These are phyloP conservation scores for Nemania sp. DNA, from an alignment of 2,329 filamentous ascomycete genomes.

Conservation along the genomic window DNA sequence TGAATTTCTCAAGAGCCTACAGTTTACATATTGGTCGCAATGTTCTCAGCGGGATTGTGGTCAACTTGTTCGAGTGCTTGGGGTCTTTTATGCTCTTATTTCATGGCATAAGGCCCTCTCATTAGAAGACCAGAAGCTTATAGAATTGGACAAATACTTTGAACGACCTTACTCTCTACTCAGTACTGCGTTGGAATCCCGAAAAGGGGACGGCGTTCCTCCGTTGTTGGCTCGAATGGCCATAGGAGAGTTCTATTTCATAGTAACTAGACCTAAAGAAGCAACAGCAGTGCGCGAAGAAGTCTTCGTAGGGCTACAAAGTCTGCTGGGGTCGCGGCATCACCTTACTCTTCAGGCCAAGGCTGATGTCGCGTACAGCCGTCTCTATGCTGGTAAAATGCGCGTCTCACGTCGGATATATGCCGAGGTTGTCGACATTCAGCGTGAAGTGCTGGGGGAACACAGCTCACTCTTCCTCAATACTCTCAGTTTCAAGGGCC, in stretches of 20 bases:
- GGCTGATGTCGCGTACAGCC: neutral
- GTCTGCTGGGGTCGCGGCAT: neutral
- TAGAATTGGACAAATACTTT: neutral
- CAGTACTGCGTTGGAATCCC: neutral
- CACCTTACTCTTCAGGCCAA: neutral
- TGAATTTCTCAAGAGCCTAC: neutral
- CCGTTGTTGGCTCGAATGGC: neutral
- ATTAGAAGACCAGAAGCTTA: neutral
- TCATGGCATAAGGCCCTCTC: neutral
- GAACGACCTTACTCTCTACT: neutral
- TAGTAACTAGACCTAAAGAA: neutral
- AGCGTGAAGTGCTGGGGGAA: neutral
- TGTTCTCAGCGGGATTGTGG: neutral
- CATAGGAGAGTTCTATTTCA: neutral
- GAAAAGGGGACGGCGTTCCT: neutral
- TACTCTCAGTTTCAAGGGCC: neutral
- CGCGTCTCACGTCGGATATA: neutral
- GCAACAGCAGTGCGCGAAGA: neutral
- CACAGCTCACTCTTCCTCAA: neutral
- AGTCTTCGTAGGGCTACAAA: neutral
- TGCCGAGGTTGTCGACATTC: neutral
- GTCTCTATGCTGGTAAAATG: neutral
- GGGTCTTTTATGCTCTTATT: neutral
- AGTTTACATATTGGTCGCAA: slow-evolving; percentile 2
- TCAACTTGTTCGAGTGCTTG: neutral